Evolutionary conservation across 2,329 filamentous ascomycete genomes (phyloP), one percentile per base, ranked within the genome.

Genomic region (Zasmidium angulare): DNA sequence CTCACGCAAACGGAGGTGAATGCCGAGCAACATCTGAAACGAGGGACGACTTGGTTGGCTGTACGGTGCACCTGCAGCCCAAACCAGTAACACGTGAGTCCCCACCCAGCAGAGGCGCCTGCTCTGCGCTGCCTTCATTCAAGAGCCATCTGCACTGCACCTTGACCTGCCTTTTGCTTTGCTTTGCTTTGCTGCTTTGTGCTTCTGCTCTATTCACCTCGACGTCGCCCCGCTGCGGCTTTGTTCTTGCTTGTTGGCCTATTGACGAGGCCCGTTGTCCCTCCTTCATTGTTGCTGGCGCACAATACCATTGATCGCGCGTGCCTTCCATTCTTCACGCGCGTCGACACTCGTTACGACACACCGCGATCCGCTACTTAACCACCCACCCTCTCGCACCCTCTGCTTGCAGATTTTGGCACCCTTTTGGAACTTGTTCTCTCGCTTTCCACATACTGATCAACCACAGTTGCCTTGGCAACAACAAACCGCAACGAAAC

Each of bases 211-310:
- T 46, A 36, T 47, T 52, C 14, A 52, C 55, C 3, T 31, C 23
- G 31, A 17, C 24, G 26, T 19, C n/a, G 36, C 36, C 36, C 36
- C n/a, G 36, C 36, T 17, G 36, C 36, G 36, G 36, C 36, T 43
- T 43, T 3, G n/a, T n/a, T 43, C n/a, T 17, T 14, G 24, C 36
- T 31, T 43, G n/a, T 52, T 19, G 21, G 47, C 36, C 48, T 43
- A 47, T 57, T 47, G 55, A 46, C 48, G 48, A 47, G 31, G 21
- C 26, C 9, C 9, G 47, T 57, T 57, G 48, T 57, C n/a, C n/a
- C 14, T 26, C n/a, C 19, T 22, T 22, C 55, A 49, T 58, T 57
- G 31, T 52, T 22, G 29, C 19, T 24, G 40, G 12, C 12, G 22
- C 12, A 43, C 36, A 43, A 43, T 19, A 19, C 36, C 17, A 23